Evolutionary conservation across 352 stramenopile genomes (phyloP).

Genomic region (Phytophthora constricta): DNA sequence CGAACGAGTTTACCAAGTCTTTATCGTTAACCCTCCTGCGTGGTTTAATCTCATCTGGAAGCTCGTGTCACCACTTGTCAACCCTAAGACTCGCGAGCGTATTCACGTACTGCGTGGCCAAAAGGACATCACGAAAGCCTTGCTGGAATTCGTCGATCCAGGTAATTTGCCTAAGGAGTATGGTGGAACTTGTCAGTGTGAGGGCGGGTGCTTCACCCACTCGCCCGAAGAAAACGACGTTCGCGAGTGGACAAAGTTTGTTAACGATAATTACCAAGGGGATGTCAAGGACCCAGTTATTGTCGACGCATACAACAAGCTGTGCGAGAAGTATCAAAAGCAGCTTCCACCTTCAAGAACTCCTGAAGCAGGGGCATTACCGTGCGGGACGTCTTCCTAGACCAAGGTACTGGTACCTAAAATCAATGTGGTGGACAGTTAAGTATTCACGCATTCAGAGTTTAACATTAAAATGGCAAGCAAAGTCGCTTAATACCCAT

Average conservation of each 20-base stretch:
- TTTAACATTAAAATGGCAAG: too few relatives aligned
- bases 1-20: constrained; percentile 73
- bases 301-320: constrained; percentile 43
- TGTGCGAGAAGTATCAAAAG: constrained; percentile 57
- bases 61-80: constrained; percentile 71
- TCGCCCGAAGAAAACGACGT: constrained; percentile 75
- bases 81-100: constrained; percentile 75
- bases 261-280: constrained; percentile 52
- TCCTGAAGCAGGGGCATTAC: constrained; percentile 1
- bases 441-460: background rate
- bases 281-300: constrained; percentile 39
- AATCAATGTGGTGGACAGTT: background rate
- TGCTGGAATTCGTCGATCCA: constrained; percentile 70
- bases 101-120: constrained; percentile 70
- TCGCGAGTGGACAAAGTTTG: constrained; percentile 61
- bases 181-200: constrained; percentile 63
- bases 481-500: background rate
- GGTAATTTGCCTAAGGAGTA: constrained; percentile 75
- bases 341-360: constrained; percentile 35
- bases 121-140: constrained; percentile 74
- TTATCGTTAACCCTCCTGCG: constrained; percentile 73
- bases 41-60: constrained; percentile 89
- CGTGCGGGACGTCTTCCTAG: constrained; percentile 16
- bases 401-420: constrained; percentile 1
- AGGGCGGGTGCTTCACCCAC: constrained; percentile 63